phyloP scores from a whole-genome alignment of 306 rosid genomes.

The Aeschynomene evenia region DNA sequence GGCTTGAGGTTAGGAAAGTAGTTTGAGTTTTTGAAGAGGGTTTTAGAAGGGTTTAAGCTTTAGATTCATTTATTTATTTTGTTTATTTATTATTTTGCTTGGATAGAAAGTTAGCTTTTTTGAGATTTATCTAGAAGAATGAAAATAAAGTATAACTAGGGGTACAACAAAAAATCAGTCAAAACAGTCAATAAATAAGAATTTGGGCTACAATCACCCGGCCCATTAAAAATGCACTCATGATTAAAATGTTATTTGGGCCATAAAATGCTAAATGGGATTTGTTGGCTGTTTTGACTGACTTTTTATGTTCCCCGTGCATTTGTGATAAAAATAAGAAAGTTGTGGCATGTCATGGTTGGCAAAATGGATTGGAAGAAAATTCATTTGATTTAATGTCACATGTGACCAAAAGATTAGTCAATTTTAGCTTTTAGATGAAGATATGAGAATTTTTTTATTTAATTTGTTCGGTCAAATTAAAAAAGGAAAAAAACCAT shows the following conservation, averaged over 20 bases:
- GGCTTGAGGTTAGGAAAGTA: background rate
- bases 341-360: background rate
- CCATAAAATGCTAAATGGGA: too few relatives aligned
- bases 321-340: too few relatives aligned
- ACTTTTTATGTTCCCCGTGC: too few relatives aligned
- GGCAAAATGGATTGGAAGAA: background rate
- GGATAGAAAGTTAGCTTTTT: background rate
- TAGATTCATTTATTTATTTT: background rate
- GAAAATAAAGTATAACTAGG: too few relatives aligned
- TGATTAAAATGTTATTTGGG: too few relatives aligned
- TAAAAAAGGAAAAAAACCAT: too few relatives aligned
- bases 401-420: background rate
- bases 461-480: background rate
- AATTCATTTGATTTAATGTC: background rate
- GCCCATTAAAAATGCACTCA: too few relatives aligned
- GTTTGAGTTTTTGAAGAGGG: background rate
- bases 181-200: too few relatives aligned
- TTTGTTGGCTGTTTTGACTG: too few relatives aligned
- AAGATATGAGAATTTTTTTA: background rate
- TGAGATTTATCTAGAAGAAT: background rate
- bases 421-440: background rate
- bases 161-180: too few relatives aligned
- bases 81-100: background rate
- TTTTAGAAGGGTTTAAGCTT: slow-evolving; percentile 8
- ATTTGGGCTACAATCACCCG: too few relatives aligned